Percentiles rank a stretch among this genome's conserved stretches.
Evolutionary conservation across 352 stramenopile genomes (phyloP).

Genomic region (Blastocystis hominis): DNA sequence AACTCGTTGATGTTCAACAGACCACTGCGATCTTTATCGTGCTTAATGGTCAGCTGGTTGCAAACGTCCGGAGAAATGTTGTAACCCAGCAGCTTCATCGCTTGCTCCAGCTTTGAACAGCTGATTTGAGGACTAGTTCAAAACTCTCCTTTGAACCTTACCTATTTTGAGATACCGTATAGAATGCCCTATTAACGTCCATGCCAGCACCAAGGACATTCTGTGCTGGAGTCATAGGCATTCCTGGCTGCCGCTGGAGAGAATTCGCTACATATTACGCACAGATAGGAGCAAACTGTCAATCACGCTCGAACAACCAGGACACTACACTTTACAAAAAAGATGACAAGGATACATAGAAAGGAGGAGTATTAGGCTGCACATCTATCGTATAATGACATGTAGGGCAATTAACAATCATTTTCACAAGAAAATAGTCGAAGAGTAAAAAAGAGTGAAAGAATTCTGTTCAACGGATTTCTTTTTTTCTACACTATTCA

Average conservation of each 20-base stretch:
- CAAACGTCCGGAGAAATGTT: background rate
- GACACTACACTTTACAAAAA: too few species aligned
- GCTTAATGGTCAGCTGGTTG: conserved; percentile 26
- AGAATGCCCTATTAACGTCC: background rate
- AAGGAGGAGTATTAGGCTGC: too few species aligned
- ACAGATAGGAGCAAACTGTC: too few species aligned
- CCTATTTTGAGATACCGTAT: background rate
- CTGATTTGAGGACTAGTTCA: background rate
- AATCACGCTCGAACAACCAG: too few species aligned
- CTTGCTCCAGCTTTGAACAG: background rate
- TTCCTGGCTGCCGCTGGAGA: background rate
- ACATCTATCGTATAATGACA: too few species aligned
- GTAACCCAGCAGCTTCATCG: background rate
- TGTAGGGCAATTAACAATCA: too few species aligned
- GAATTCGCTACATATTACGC: too few species aligned
- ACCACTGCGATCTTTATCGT: background rate
- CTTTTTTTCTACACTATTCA: too few species aligned
- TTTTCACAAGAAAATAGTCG: too few species aligned
- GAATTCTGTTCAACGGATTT: too few species aligned
- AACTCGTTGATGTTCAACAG: conserved; percentile 44
- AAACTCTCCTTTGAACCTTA: background rate
- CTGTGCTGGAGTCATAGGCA: background rate
- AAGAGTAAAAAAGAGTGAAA: too few species aligned
- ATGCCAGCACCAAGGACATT: background rate
- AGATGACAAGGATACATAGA: too few species aligned